Base-by-base conservation (phyloP, 495 filamentous ascomycete genomes). In the Articulospora tetracladia region DNA sequence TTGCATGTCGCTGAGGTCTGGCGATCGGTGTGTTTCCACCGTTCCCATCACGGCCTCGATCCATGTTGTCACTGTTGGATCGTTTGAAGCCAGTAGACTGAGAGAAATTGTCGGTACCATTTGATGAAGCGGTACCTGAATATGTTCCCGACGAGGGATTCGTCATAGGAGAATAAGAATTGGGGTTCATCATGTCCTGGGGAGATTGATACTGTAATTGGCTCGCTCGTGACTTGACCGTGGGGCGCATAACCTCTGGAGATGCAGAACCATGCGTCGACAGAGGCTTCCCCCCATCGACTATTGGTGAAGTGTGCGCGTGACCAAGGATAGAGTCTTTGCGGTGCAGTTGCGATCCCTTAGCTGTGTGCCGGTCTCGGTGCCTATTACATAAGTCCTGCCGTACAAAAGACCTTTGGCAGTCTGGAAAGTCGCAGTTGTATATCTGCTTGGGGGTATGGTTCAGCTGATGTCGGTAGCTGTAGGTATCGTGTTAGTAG, bases 381-480 rank as follows among this genome's bases (percentile, higher is more conserved):
- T 98, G 94, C 25, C 94, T 86, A 63, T 92, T 85, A 67, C 95
- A 96, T 50, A 98, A 81, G 69, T 98, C 94, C 65, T 97, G 92
- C 66, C 94, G 85, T 59, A 98, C 94, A 74, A 98, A 98, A 54
- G 86, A 86, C 47, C 93, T 89, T 59, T 86, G 81, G 71, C 94
- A 98, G 63, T 92, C 91, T 32, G 90, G 92, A 68, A 92, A 97
- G 70, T 96, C 90, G 78, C 94, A 98, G 71, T 83, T 86, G 70
- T 95, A 98, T 32, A 98, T 96, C 68, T 95, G 90, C 74, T 98
- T 98, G 8, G 93, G 93, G 79, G 79, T 87, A 87, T 94, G 94
- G 68, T 98, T 98, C 66, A 98, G 74, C 74, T 97, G 93, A 74
- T 98, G 94, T 23, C 94, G 85, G 73, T 97, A 82, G 30, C 81